phyloP scores from a whole-genome alignment of 352 stramenopile genomes.

The Peronospora farinosa region DNA sequence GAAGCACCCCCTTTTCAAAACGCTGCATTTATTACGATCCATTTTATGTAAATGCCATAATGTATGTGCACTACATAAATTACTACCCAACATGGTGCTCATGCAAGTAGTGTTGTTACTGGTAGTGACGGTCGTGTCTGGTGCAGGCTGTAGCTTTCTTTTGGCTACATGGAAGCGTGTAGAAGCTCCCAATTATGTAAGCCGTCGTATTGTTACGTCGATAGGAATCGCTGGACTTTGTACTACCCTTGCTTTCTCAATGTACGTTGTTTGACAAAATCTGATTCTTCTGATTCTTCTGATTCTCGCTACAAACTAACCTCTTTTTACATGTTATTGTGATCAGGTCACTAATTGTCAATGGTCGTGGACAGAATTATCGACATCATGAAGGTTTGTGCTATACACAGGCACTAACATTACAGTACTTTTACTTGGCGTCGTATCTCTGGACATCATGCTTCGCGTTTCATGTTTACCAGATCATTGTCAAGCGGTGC shows the following conservation, averaged over 20 bases:
- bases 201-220: constrained; percentile 62
- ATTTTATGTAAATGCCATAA: background rate
- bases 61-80: constrained; percentile 4
- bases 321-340: background rate
- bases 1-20: constrained; percentile 5
- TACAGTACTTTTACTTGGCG: constrained; percentile 80
- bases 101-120: constrained; percentile 49
- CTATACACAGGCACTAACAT: constrained; percentile 57
- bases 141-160: constrained; percentile 62
- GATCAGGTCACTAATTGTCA: constrained; percentile 49
- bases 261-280: constrained; percentile 33
- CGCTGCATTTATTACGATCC: constrained; percentile 5
- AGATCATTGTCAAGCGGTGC: constrained; percentile 74
- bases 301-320: too few relatives aligned
- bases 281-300: background rate
- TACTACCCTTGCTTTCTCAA: constrained; percentile 54
- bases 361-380: constrained; percentile 43
- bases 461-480: constrained; percentile 83
- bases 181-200: constrained; percentile 58
- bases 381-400: constrained; percentile 42
- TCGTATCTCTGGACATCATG: constrained; percentile 81
- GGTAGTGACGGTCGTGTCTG: constrained; percentile 47
- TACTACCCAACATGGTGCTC: constrained; percentile 19
- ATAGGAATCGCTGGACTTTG: constrained; percentile 51
- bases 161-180: constrained; percentile 67